Base-by-base conservation (phyloP, 345 rosid species). In the Hypericum perforatum region DNA sequence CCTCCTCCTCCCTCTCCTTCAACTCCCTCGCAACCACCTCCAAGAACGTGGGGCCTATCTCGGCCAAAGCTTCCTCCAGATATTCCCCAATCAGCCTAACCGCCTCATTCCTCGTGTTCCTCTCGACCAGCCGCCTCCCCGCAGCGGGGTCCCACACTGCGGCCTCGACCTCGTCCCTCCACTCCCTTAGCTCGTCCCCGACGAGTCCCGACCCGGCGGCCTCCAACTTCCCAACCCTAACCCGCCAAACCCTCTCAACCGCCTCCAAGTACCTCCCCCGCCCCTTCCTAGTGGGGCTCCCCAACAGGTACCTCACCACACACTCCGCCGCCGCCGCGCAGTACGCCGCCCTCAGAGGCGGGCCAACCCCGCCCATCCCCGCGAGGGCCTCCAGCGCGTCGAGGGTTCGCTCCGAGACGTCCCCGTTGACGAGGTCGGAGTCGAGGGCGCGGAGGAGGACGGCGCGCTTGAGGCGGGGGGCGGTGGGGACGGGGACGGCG, bases 291-390 rank as follows among this genome's bases (percentile, higher is more conserved):
- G 9, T 16, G 15, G 3, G 58, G 42, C 62, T 61, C 7, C 44
- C 67, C 9, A 57, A 46, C 45, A 86, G 58, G 62, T 40, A 69
- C 72, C 61, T 76, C 38, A 73, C 64, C 6, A 84, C 72, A 8
- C 86, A 85, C 56, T 82, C 86, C 38, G 80, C 73, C 0, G 82
- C 88, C 3, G 74, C 79, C 9, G 77, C 73, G 39, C 73, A 53
- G 37, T 73, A 85, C 0, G 90, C 90, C 10, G 42, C 62, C 57
- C 67, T 71, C 76, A 88, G 32, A 22, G 32, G 2, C 32, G 32
- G 32, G 32, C 32, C 32, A 1, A 22, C 32, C 32, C 32, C 32
- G 32, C 32, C 32, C n/a, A n/a, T n/a, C 32, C 32, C 2, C 2
- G 32, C 84, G 5, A 83, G 41, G 7, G 43, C 38, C 48, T 69